Base-by-base conservation (phyloP, 805 yeast genomes). In the Candida ficus region DNA sequence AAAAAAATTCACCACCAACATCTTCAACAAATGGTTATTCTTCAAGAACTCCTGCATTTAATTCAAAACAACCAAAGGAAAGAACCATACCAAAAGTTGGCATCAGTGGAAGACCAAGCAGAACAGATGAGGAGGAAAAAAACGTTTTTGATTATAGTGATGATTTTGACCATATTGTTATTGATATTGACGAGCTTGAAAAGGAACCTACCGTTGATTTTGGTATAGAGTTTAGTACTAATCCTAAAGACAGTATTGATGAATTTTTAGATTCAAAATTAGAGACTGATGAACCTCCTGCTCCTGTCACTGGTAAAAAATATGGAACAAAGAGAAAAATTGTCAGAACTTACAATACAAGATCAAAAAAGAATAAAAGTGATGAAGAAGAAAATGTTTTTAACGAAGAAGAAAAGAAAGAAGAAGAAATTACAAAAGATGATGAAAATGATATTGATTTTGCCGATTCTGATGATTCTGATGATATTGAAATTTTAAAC, bases 51-150 rank as follows among this genome's bases (percentile, higher is more conserved):
- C 30, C 37, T 6, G 23, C 12, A 5, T 34, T 10, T 12, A 19
- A 34, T n/a, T 22, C 29, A 19, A 34, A 34, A 17, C 16, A 19
- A 13, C 37, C 37, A 16, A 25, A 13, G n/a, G 8, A 18, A 7
- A 16, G 37, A 25, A 33, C 19, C n/a, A 26, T 6, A n/a, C 8
- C 20, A 4, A 20, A n/a, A 4, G 13, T 11, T 14, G 19, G 19
- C 4, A 4, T 7, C 6, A 35, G 38, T 28, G 38, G 38, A n/a
- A 18, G 38, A 13, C 16, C 22, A 14, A 19, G 25, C 7, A 16
- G 35, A 23, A 23, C 37, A 4, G 41, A 38, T 3, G 20, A 23
- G 7, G 41, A 32, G 13, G 36, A 31, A 26, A 32, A 32, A 13
- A 29, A 36, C 25, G 37, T 31, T 22, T 13, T 35, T 7, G 33